phyloP scores from a whole-genome alignment of 2,329 filamentous ascomycete genomes.

The Exophiala sideris region DNA sequence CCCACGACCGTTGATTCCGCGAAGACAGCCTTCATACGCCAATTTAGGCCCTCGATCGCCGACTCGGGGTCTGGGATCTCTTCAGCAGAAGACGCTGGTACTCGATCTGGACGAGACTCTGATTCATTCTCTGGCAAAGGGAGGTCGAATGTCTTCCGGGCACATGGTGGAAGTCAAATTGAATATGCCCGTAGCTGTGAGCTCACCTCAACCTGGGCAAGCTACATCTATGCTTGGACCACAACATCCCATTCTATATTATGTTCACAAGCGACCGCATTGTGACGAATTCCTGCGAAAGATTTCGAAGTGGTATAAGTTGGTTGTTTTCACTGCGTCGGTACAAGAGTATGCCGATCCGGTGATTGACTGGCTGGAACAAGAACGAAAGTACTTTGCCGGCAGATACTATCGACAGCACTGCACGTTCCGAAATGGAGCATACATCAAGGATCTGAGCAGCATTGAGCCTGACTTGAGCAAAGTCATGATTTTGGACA shows the following conservation, averaged over 20 bases:
- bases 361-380: conserved; percentile 97
- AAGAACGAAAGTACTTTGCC: conserved; percentile 93
- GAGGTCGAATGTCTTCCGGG: conserved; percentile 88
- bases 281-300: conserved; percentile 96
- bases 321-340: conserved; percentile 93
- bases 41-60: conserved; percentile 51
- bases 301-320: conserved; percentile 96
- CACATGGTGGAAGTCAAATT: conserved; percentile 99
- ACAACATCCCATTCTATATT: conserved; percentile 95
- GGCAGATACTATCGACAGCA: conserved; percentile 94
- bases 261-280: conserved; percentile 94
- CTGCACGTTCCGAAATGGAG: conserved; percentile 90
- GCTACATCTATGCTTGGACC: conserved; percentile 59
- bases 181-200: conserved; percentile 64
- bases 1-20: conserved; percentile 83
- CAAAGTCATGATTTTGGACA: conserved; percentile 98
- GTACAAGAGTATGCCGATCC: conserved; percentile 98
- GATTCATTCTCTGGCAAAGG: conserved; percentile 97
- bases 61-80: conserved; percentile 32
- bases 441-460: conserved; percentile 96
- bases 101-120: conserved; percentile 95
- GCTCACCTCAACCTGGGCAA: conserved; percentile 37
- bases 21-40: conserved; percentile 83
- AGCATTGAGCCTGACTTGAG: conserved; percentile 95
- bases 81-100: conserved; percentile 84